Percentiles rank a stretch among this genome's conserved stretches.
phyloP scores from a whole-genome alignment of 78 protist species.

The Dictyostelium discoideum region DNA sequence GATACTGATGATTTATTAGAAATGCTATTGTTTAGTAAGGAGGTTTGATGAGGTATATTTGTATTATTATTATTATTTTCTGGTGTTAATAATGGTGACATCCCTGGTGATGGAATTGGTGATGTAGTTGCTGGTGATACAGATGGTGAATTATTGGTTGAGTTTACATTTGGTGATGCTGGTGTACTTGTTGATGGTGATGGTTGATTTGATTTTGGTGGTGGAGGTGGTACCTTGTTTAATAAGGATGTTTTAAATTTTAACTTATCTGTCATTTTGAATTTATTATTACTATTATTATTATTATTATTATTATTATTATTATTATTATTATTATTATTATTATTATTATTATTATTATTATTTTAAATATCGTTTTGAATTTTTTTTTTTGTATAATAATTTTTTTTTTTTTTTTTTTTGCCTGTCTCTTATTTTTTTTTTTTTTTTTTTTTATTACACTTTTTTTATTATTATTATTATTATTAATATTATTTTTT shows the following conservation, averaged over 20 bases:
- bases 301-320: background rate
- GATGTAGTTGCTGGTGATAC: background rate
- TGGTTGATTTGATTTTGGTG: background rate
- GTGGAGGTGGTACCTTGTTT: slow-evolving; percentile 10
- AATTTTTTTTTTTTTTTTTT: no score
- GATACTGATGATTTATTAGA: background rate
- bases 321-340: background rate
- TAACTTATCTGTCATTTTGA: background rate
- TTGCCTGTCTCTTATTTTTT: no score
- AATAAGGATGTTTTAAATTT: slow-evolving; percentile 7
- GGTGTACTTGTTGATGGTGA: background rate
- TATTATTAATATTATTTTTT: no score
- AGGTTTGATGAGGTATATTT: background rate
- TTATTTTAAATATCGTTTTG: no score
- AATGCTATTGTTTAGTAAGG: background rate
- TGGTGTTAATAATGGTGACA: background rate
- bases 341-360: background rate
- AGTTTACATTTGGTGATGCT: background rate
- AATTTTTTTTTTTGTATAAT: no score
- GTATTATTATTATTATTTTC: background rate
- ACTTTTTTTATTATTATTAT: no score
- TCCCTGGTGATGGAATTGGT: background rate
- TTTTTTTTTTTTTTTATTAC: no score
- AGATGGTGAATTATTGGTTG: background rate
- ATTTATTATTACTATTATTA: background rate